Conservation (phyloP, 331 rosid species). For the Ulmus americana region DNA sequence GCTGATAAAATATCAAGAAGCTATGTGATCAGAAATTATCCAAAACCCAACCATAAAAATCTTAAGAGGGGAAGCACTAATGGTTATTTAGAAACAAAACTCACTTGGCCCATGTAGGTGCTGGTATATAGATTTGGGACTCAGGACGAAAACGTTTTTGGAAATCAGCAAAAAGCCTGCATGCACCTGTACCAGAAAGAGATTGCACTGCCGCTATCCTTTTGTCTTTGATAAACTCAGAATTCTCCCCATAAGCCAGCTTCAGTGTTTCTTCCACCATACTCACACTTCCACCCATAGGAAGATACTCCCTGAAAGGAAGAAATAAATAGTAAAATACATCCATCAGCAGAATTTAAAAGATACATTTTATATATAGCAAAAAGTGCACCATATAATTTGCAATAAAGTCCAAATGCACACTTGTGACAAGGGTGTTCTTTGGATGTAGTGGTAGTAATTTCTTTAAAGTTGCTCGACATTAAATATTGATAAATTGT, state of each 20-base stretch:
- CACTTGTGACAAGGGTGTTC: not conserved
- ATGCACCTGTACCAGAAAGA: constrained; percentile 96
- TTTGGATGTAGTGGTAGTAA: not conserved
- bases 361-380: not conserved
- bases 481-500: too few species aligned
- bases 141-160: constrained; percentile 80
- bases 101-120: constrained; percentile 91
- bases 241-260: constrained; percentile 86
- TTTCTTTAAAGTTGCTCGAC: not conserved
- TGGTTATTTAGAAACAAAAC: constrained; percentile 20
- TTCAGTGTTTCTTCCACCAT: constrained; percentile 87
- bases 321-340: constrained; percentile 9
- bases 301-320: constrained; percentile 80
- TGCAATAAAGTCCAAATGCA: not conserved
- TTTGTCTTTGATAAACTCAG: constrained; percentile 74
- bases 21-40: not conserved
- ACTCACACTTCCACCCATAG: constrained; percentile 80
- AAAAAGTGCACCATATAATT: not conserved
- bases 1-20: constrained; percentile 42
- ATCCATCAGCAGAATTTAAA: constrained; percentile 5
- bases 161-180: constrained; percentile 86
- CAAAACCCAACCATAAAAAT: not conserved
- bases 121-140: constrained; percentile 76
- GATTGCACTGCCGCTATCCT: constrained; percentile 91
- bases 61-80: not conserved